Conservation (phyloP, 768 basidiomycete genomes). For the Agaricus blazei region DNA sequence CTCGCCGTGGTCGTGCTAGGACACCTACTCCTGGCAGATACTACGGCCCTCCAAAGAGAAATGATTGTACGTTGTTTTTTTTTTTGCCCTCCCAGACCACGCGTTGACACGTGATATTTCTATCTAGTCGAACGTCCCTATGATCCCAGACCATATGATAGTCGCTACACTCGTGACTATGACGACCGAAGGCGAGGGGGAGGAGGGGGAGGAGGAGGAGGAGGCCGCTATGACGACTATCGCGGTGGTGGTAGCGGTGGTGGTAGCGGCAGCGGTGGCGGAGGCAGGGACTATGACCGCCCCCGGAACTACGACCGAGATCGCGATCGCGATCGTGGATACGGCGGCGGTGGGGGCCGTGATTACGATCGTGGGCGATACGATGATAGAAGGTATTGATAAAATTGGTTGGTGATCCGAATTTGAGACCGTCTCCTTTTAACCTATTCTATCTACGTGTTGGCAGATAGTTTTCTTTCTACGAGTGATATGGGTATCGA, state of each 20-base stretch:
- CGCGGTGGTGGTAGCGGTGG: slow-evolving; percentile 30
- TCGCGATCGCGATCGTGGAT: slow-evolving; percentile 23
- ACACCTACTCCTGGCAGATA: slow-evolving; percentile 94
- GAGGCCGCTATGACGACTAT: slow-evolving; percentile 41
- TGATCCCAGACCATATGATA: slow-evolving; percentile 89
- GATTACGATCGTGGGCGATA: slow-evolving; percentile 26
- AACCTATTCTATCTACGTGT: not conserved
- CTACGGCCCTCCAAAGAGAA: slow-evolving; percentile 86
- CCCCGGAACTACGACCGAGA: slow-evolving; percentile 33
- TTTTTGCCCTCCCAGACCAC: not conserved
- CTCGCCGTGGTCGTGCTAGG: slow-evolving; percentile 83
- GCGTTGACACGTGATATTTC: slow-evolving; percentile 10
- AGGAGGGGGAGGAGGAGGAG: slow-evolving; percentile 39
- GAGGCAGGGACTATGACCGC: slow-evolving; percentile 37
- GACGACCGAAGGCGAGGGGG: slow-evolving; percentile 53
- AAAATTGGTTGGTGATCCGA: not conserved
- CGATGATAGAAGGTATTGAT: slow-evolving; percentile 31
- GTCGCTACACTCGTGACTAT: slow-evolving; percentile 69
- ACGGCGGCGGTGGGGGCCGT: slow-evolving; percentile 20
- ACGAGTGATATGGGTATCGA: too few relatives aligned
- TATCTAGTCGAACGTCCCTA: slow-evolving; percentile 75
- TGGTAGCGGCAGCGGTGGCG: not conserved
- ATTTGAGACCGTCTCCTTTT: not conserved
- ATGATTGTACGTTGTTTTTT: slow-evolving; percentile 43
- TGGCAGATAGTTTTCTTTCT: too few relatives aligned